phyloP scores from a whole-genome alignment of 805 yeast species.

The Candida krabiensis region DNA sequence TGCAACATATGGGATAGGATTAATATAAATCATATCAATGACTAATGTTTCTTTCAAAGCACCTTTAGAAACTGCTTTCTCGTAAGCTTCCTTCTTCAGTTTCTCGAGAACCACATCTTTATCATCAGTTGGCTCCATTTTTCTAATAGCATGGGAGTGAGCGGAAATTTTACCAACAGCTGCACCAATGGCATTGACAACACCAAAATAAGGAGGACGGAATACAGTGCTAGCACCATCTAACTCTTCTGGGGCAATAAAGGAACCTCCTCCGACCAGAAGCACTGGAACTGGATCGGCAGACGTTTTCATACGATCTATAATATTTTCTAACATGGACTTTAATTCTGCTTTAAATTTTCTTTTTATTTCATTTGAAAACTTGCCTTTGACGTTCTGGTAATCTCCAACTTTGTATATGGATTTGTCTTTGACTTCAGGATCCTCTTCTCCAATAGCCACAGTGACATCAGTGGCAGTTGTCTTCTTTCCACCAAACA shows the following conservation, averaged over 20 bases:
- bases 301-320: conserved; percentile 43
- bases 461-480: conserved; percentile 46
- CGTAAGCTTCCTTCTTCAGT: conserved; percentile 18
- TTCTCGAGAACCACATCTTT: conserved; percentile 19
- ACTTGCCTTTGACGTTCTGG: conserved; percentile 3
- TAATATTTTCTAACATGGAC: conserved; percentile 34
- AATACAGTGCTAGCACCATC: conserved; percentile 43
- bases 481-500: conserved; percentile 41
- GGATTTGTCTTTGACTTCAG: conserved; percentile 30
- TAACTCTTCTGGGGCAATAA: conserved; percentile 33
- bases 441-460: conserved; percentile 21
- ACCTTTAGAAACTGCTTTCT: conserved; percentile 24
- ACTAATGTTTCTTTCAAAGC: conserved; percentile 25
- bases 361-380: conserved; percentile 1
- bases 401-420: conserved; percentile 27
- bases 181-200: conserved; percentile 52
- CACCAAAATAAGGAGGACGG: conserved; percentile 40
- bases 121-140: conserved; percentile 14
- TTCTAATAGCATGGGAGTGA: conserved; percentile 15
- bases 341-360: conserved; percentile 13
- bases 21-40: conserved; percentile 23
- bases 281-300: conserved; percentile 43
- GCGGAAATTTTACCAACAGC: conserved; percentile 45
- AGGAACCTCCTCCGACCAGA: conserved; percentile 48
- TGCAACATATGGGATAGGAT: conserved; percentile 34